Evolutionary conservation across 768 basidiomycete species (phyloP), one percentile per base, ranked within the genome.

Genomic region (Lenzites betulinus): DNA sequence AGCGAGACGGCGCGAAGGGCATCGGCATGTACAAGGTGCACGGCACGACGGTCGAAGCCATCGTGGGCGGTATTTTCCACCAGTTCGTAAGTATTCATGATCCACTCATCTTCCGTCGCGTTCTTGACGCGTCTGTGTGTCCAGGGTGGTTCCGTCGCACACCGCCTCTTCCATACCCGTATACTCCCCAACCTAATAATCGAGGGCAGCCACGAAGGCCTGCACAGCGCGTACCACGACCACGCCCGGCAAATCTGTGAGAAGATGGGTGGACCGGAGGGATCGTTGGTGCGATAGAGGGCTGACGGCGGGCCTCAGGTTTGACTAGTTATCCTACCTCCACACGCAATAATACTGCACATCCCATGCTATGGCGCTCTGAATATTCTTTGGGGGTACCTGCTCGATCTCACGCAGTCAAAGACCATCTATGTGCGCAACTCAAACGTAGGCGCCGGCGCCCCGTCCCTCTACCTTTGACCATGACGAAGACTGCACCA

Each of bases 1-100:
- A 56, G 16, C 42, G 41, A 7, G 64, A 51, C n/a, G 54, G 30
- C 9, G 49, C 64, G 33, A 47, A 56, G 43, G 78, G 81, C 41
- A 82, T 88, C 1, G 92, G 91, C 2, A 70, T 92, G 54, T 87
- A 87, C 66, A 93, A 92, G 66, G 85, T 92, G 20, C 83, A 87
- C 67, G 92, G 92, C 1, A 86, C 89, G 58, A 80, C 86, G 0
- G 89, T 92, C 5, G 85, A 88, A 65, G 92, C 89, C 2, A 78
- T 92, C 16, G 73, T 92, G 30, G 92, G 92, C 23, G 89, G 86
- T 7, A 81, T 92, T 13, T 91, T 85, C 67, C 84, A 88, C 67
- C 90, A 94, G 76, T 90, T 87, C 71, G 92, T 93, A 67, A 59
- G 90, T 79, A 15, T 43, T 25, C 26, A 30, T 15, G 5, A n/a